Evolutionary conservation across 2,329 filamentous ascomycete genomes (phyloP), one percentile per base, ranked within the genome.

Genomic region (Fusarium fujikuroi): DNA sequence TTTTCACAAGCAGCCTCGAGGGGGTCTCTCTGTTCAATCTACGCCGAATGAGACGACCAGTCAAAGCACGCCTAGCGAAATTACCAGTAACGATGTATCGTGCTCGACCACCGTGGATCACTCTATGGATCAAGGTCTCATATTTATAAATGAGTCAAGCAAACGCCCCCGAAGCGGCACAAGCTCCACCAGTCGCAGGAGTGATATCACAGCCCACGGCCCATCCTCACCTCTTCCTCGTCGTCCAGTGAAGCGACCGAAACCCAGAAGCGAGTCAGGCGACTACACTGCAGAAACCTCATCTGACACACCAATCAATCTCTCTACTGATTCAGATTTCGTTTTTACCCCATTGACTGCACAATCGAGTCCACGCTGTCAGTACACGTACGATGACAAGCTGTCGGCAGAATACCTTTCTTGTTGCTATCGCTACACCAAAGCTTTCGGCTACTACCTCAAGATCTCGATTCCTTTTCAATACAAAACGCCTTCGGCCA

Each of bases 341-440:
- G 5, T 19, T 4, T 32, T 30, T 21, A 60, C n/a, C 2, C 12
- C 60, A 21, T 40, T 23, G 14, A 34, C 42, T 9, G n/a, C 12
- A 30, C 9, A 25, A 1, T n/a, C 28, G 12, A 36, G 6, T n/a
- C 23, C n/a, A 21, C 10, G 1, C 5, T 36, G 9, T 3, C 44
- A 46, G 39, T 30, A 25, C 7, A 52, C 9, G 6, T 19, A 14
- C 21, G 6, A 62, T 34, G 56, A 61, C 18, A 21, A 65, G 40
- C 34, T 62, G 5, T 46, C 57, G 3, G 62, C 39, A 34, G 46
- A 53, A 1, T 65, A 63, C 16, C 10, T 62, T 7, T n/a, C 12
- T 12, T 65, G 62, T 12, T 65, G 62, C 28, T 21, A 62, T 23
- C 62, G 15, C 5, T 40, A 62, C 28, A 53, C 25, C 2, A 62